Base-by-base conservation (phyloP, 1,284 basidiomycete species). In the Ustilago loliicola region DNA sequence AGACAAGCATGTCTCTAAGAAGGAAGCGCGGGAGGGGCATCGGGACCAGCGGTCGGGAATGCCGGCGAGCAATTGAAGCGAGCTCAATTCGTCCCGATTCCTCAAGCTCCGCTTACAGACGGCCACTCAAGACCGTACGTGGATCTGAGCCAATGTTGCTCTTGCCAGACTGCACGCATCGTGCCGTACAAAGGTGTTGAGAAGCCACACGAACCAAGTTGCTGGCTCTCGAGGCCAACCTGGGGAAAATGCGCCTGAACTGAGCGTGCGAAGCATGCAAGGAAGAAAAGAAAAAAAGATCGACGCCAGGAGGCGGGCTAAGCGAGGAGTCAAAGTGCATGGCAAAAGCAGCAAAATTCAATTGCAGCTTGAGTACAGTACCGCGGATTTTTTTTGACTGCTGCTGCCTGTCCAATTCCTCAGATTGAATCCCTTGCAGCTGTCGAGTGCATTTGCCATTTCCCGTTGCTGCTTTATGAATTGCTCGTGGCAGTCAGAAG, bases 401-500 rank as follows among this genome's bases (percentile, higher is more conserved):
- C n/a, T 40, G 51, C 61, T 69, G 61, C 55, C 27, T 30, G 66
- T 56, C 29, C 50, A 69, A 69, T 63, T 69, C 61, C 66, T 69
- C 54, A 57, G 11, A 3, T 11, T 10, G 52, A 51, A 59, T 50
- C 67, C 67, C 67, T 64, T 69, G 67, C 66, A 69, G 59, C 53
- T 61, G 59, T 48, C 59, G 65, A 61, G 61, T 47, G 34, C 53
- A 13, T 17, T 27, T 29, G 25, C 48, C 48, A 13, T 27, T 50
- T 50, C 29, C 27, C 25, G 42, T 34, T 15, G 17, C 47, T 27
- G 25, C 38, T 40, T 52, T 21, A 23, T 50, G 32, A 34, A 5
- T 7, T 34, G 9, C 45, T 48, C 23, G 38, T 40, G 38, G 38
- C 15, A 40, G 11, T 40, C 17, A 19, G 15, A 34, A 34, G 38